Evolutionary conservation across 805 yeast species (phyloP).

Genomic region (Candida boidinii): DNA sequence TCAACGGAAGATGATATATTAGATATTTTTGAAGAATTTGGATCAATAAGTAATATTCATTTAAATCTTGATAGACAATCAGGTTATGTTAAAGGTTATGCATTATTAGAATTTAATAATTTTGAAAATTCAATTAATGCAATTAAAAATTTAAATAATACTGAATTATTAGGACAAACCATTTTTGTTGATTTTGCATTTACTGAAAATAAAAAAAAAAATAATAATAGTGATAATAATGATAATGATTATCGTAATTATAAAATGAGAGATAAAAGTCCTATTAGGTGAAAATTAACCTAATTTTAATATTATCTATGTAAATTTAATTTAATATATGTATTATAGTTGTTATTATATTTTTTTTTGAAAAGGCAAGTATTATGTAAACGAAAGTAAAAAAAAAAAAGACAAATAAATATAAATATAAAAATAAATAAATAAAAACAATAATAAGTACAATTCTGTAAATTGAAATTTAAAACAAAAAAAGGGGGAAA

Average conservation of each 20-base stretch:
- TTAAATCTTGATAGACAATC: conserved; percentile 34
- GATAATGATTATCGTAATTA: neutral
- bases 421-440: too few species aligned
- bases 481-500: too few species aligned
- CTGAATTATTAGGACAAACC: conserved; percentile 24
- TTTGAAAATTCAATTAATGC: conserved; percentile 27
- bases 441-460: too few species aligned
- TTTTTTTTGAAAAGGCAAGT: too few species aligned
- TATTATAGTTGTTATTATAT: neutral
- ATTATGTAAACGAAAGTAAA: too few species aligned
- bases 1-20: conserved; percentile 34
- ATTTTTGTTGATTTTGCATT: conserved; percentile 31
- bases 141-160: conserved; percentile 15
- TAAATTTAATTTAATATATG: neutral
- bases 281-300: neutral
- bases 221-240: neutral
- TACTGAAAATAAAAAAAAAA: conserved; percentile 13
- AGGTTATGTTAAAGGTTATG: conserved; percentile 36
- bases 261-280: neutral
- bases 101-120: conserved; percentile 27
- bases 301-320: neutral
- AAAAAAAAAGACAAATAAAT: too few species aligned
- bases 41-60: conserved; percentile 28
- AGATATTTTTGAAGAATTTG: conserved; percentile 34
- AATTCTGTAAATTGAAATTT: too few species aligned